These are phyloP conservation scores for Cystobasidium ongulense DNA, from an alignment of 768 basidiomycete species.

Conservation along the genomic window DNA sequence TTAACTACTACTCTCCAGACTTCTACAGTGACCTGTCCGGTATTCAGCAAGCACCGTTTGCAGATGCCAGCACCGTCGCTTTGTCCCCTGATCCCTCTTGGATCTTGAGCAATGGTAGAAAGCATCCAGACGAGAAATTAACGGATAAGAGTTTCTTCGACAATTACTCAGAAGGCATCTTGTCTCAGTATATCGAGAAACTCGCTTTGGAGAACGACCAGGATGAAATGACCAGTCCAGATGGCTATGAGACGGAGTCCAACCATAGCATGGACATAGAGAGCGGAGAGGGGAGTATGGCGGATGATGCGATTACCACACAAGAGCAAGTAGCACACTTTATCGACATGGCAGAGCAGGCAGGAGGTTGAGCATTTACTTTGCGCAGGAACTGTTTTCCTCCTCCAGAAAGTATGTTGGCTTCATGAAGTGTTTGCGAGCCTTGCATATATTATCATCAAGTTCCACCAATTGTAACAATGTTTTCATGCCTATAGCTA, in stretches of 20 bases:
- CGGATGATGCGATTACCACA: not conserved
- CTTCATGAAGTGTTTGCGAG: too few relatives aligned
- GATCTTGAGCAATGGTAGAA: too few relatives aligned
- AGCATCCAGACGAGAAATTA: too few relatives aligned
- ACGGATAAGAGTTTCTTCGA: too few relatives aligned
- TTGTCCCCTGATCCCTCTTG: too few relatives aligned
- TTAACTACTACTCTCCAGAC: constrained; percentile 2
- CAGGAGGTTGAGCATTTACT: not conserved
- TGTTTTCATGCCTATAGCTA: too few relatives aligned
- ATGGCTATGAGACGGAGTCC: constrained; percentile 3
- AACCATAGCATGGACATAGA: constrained; percentile 10
- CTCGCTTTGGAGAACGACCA: not conserved
- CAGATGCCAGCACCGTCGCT: too few relatives aligned
- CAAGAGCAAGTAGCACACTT: not conserved
- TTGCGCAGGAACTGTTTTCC: not conserved
- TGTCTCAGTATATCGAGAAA: too few relatives aligned
- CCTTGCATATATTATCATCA: too few relatives aligned
- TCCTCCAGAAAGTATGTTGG: not conserved
- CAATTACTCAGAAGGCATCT: too few relatives aligned
- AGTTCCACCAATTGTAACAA: too few relatives aligned
- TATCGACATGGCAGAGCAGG: constrained; percentile 5
- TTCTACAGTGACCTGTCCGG: constrained; percentile 1
- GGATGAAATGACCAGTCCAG: not conserved
- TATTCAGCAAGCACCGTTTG: not conserved
- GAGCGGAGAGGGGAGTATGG: not conserved